Base-by-base conservation (phyloP, 2,329 filamentous ascomycete genomes). In the Neurospora sp. region DNA sequence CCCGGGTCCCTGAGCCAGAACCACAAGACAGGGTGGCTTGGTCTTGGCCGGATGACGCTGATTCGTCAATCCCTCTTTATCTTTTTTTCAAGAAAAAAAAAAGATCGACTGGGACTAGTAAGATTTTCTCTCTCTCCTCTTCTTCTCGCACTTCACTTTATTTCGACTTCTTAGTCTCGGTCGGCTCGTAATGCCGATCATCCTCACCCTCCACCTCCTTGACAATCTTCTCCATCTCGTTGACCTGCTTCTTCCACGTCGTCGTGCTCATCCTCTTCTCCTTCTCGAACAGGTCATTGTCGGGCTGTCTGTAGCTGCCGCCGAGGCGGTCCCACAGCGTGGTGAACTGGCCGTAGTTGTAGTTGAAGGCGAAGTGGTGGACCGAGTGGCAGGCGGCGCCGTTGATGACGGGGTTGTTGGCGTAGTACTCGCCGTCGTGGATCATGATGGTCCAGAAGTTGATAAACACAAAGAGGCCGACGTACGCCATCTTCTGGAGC, bases 391-490 rank as follows among this genome's bases (percentile, higher is more conserved):
- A 97, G 37, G 95, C 95, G 12, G 95, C 93, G 68, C 95, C 95
- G 79, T 98, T 98, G 81, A 97, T 89, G 75, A 97, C 80, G n/a
- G 93, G 91, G 77, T 91, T 92, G 82, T 97, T 92, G 77, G 93
- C 91, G 17, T 96, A 88, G 79, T 97, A 97, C 82, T 98, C 95
- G 77, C 95, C 95, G 77, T 98, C 95, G 80, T 98, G 89, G 77
- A 98, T 97, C 82, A 97, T 86, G 76, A 98, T 92, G 46, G 94
- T 97, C 95, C 95, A 98, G 81, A 97, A 88, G 82, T 98, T 97
- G 83, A 98, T 92, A 79, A 97, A 96, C 75, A 91, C 84, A 82
- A 97, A 98, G 43, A 97, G 88, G 12, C 85, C 86, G 68, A 97
- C 89, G 77, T 94, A 97, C 38, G 92, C 91, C 78, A 93, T 86